Conservation (phyloP, 495 filamentous ascomycete genomes). For the Pseudotulostoma volvatum region DNA sequence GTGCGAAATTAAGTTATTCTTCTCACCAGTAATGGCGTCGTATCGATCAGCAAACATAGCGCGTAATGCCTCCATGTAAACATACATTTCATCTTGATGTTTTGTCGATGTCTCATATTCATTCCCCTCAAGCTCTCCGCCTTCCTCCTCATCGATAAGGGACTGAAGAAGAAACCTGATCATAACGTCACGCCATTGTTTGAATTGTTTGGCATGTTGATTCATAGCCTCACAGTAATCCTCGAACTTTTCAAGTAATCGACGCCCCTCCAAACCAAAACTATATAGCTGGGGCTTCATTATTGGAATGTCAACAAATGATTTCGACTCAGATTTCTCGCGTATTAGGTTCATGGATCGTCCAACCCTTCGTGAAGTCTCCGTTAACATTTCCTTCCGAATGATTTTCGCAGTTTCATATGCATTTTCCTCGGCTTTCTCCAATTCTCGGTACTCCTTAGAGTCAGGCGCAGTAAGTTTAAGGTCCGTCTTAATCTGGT, state of each 20-base stretch:
- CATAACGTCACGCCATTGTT: slow-evolving; percentile 56
- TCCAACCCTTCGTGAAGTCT: slow-evolving; percentile 35
- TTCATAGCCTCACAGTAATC: slow-evolving; percentile 42
- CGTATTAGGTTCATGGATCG: slow-evolving; percentile 26
- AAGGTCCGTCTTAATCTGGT: slow-evolving; percentile 58
- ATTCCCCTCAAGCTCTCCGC: slow-evolving; percentile 58
- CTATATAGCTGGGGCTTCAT: slow-evolving; percentile 31
- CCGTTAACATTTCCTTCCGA: slow-evolving; percentile 53
- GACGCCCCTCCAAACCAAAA: slow-evolving; percentile 46
- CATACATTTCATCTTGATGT: slow-evolving; percentile 70
- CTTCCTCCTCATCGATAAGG: slow-evolving; percentile 67
- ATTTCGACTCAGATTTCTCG: slow-evolving; percentile 27
- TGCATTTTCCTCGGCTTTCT: slow-evolving; percentile 48
- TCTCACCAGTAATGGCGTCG: slow-evolving; percentile 54
- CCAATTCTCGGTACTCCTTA: slow-evolving; percentile 44
- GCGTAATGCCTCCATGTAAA: slow-evolving; percentile 62
- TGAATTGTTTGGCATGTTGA: slow-evolving; percentile 47
- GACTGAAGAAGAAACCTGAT: slow-evolving; percentile 51
- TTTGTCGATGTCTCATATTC: slow-evolving; percentile 81
- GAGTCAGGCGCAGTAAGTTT: slow-evolving; percentile 45
- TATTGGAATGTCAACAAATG: slow-evolving; percentile 48
- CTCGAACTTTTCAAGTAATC: slow-evolving; percentile 39
- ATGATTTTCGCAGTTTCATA: slow-evolving; percentile 67
- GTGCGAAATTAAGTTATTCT: slow-evolving; percentile 62
- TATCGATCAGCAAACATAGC: slow-evolving; percentile 64